A percentile compares a stretch with the other conserved stretches of the same genome.
Conservation (phyloP, 106 monocot genomes). For the Dendrobium nobile region DNA sequence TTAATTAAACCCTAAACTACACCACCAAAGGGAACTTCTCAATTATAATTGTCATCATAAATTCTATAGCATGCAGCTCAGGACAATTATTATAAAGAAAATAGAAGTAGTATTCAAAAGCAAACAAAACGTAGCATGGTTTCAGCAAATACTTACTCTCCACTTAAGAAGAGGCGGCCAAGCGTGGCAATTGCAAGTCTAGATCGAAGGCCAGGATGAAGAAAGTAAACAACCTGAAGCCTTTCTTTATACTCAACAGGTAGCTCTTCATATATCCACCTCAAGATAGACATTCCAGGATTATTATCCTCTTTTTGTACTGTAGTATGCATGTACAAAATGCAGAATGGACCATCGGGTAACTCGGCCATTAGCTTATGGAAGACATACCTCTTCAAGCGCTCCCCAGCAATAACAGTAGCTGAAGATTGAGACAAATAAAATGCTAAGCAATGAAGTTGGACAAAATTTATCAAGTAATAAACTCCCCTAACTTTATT, state of each 20-base stretch:
- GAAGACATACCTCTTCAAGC: slow-evolving; percentile 74
- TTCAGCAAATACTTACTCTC: slow-evolving; percentile 49
- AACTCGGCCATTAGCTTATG: slow-evolving; percentile 59
- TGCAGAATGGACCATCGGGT: slow-evolving; percentile 67
- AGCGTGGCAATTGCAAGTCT: slow-evolving; percentile 74
- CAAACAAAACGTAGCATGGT: background rate
- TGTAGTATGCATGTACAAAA: slow-evolving; percentile 81
- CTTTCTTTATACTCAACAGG: slow-evolving; percentile 72
- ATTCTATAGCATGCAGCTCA: background rate
- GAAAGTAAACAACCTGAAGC: slow-evolving; percentile 71
- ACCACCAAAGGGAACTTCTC: background rate
- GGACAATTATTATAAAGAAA: background rate
- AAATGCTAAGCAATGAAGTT: background rate
- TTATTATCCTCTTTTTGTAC: slow-evolving; percentile 83
- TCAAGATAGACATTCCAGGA: slow-evolving; percentile 68
- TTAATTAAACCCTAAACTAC: background rate
- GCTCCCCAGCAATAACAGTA: slow-evolving; percentile 50
- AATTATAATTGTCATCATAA: background rate
- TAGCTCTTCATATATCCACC: slow-evolving; percentile 90
- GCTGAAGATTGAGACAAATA: slow-evolving; percentile 35
- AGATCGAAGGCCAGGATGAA: slow-evolving; percentile 88
- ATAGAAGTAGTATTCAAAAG: background rate
- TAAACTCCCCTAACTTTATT: background rate
- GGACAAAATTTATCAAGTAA: background rate
- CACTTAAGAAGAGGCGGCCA: slow-evolving; percentile 84